Conservation (phyloP, 2,329 filamentous ascomycete genomes). For the Botrytis paeoniae region DNA sequence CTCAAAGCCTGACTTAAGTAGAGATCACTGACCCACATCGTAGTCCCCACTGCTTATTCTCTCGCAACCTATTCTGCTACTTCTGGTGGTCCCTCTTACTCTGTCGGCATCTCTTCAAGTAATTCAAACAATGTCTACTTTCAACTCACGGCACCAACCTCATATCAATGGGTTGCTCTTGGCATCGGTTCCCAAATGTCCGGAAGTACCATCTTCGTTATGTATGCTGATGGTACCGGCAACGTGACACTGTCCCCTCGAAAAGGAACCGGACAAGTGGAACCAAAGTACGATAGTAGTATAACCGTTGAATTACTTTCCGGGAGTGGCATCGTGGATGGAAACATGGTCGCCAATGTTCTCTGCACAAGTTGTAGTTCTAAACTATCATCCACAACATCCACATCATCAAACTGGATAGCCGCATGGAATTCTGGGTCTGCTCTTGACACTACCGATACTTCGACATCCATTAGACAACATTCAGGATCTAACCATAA, state of each 20-base stretch:
- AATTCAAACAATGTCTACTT: conserved; percentile 52
- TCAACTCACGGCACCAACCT: conserved; percentile 52
- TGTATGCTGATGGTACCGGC: conserved; percentile 51
- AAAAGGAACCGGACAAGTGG: conserved; percentile 42
- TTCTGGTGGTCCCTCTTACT: conserved; percentile 27
- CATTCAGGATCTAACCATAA: conserved; percentile 23
- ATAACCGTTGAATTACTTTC: conserved; percentile 45
- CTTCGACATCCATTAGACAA: conserved; percentile 25
- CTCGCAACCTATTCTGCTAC: conserved; percentile 27
- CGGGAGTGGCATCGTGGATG: conserved; percentile 50
- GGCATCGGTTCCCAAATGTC: conserved; percentile 55
- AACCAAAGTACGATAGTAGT: conserved; percentile 44
- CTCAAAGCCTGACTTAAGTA: not conserved
- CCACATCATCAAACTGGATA: conserved; percentile 31
- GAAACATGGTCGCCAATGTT: conserved; percentile 56
- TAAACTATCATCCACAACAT: conserved; percentile 21
- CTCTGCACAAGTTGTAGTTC: conserved; percentile 42
- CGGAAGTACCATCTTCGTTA: conserved; percentile 56
- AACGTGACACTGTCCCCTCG: conserved; percentile 56
- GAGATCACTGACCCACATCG: not conserved
- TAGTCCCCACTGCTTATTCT: conserved; percentile 23
- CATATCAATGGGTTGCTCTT: conserved; percentile 54
- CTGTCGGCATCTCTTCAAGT: conserved; percentile 29
- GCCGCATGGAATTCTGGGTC: conserved; percentile 33
- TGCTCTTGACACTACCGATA: conserved; percentile 27